These are phyloP conservation scores for Alternaria sp. DNA, from an alignment of 2,329 filamentous ascomycete genomes.

Conservation along the genomic window DNA sequence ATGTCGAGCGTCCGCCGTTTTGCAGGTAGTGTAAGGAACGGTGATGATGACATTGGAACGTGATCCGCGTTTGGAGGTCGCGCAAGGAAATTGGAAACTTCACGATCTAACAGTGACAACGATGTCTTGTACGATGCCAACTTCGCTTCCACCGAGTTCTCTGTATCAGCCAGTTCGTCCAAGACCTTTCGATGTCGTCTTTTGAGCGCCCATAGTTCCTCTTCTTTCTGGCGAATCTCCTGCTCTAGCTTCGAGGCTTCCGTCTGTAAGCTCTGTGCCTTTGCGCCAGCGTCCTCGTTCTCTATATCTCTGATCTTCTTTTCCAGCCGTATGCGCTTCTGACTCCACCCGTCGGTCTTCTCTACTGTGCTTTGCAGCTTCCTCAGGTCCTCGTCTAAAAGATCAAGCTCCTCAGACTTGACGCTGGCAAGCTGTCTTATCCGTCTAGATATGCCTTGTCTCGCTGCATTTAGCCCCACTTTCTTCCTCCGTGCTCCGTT, in stretches of 20 bases:
- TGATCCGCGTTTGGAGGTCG: slow-evolving; percentile 59
- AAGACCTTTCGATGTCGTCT: slow-evolving; percentile 67
- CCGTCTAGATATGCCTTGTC: slow-evolving; percentile 69
- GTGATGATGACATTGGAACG: slow-evolving; percentile 39
- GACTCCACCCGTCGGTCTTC: slow-evolving; percentile 66
- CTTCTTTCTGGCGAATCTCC: slow-evolving; percentile 72
- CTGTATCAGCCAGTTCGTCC: slow-evolving; percentile 67
- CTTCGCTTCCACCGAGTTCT: slow-evolving; percentile 73
- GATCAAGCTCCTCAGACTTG: slow-evolving; percentile 72
- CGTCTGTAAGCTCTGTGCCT: slow-evolving; percentile 60
- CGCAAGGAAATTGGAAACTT: slow-evolving; percentile 67
- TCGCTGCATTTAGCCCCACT: slow-evolving; percentile 67
- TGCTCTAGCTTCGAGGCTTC: slow-evolving; percentile 64
- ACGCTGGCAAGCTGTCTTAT: slow-evolving; percentile 71
- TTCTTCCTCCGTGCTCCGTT: slow-evolving; percentile 58
- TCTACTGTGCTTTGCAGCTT: slow-evolving; percentile 66
- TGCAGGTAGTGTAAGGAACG: slow-evolving; percentile 68
- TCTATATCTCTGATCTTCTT: slow-evolving; percentile 65
- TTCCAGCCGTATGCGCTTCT: slow-evolving; percentile 64
- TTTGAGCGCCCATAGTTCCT: slow-evolving; percentile 68
- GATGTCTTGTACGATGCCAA: slow-evolving; percentile 75
- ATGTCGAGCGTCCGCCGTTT: slow-evolving; percentile 73
- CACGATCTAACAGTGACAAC: slow-evolving; percentile 69
- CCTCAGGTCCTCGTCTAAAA: slow-evolving; percentile 65
- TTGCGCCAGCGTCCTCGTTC: slow-evolving; percentile 64